Base-by-base conservation (phyloP, 2,329 filamentous ascomycete species). In the Amauroascus niger region DNA sequence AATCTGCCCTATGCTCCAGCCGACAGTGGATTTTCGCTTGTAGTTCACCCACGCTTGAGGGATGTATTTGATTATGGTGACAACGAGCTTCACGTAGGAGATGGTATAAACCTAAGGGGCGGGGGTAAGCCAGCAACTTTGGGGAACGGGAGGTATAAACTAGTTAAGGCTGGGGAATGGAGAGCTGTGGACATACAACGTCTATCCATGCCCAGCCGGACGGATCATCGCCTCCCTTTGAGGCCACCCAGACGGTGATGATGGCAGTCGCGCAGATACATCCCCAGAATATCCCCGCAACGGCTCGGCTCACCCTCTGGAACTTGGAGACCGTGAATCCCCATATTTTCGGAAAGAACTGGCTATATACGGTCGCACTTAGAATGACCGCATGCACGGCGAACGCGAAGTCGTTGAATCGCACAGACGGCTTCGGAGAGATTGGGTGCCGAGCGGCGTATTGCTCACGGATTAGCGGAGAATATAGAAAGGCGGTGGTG, bases 61-160 rank as follows among this genome's bases (percentile, higher is more conserved):
- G 45, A 88, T 83, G 71, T 96, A 97, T 73, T 98, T 98, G 71
- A 95, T 79, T 24, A 96, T 73, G 0, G 91, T 95, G 60, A 95
- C 81, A 52, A 90, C 69, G 32, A 98, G 76, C 72, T 98, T 98
- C 66, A 95, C 84, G 66, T 94, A 94, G 40, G 87, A 88, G 30
- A 94, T 73, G 11, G 85, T 79, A 64, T 83, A 81, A 30, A 82
- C 72, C 79, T 79, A 57, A 58, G 45, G 16, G 11, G 18, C 32
- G 30, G 37, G 53, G 54, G 54, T 61, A 66, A 53, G 51, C 55
- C 14, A 55, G 48, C 8, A 30, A 16, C 14, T 35, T 35, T 35
- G 33, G 33, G n/a, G n/a, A n/a, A n/a, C n/a, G n/a, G n/a, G n/a
- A n/a, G n/a, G n/a, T n/a, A n/a, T n/a, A n/a, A n/a, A n/a, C n/a